These are phyloP conservation scores for Posidonia australis DNA, from an alignment of 106 monocot species.

Conservation along the genomic window DNA sequence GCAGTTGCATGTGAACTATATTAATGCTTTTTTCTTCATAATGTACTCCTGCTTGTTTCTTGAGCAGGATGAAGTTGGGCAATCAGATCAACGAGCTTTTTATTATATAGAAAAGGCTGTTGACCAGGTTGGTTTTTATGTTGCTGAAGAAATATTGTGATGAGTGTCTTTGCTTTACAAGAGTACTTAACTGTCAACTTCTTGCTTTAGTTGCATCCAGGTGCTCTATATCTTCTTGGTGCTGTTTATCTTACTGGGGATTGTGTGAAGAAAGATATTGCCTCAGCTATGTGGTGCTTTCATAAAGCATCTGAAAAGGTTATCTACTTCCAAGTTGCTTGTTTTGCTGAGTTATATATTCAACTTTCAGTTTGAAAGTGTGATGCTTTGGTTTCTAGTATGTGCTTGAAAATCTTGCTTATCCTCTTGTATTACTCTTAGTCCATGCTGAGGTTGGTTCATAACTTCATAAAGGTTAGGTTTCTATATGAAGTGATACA, in stretches of 20 bases:
- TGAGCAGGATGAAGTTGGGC: slow-evolving; percentile 58
- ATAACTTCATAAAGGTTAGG: not conserved
- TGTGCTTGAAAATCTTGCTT: not conserved
- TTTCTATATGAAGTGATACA: no score
- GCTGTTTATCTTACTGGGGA: slow-evolving; percentile 85
- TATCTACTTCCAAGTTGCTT: not conserved
- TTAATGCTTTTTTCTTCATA: not conserved
- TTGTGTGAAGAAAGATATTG: slow-evolving; percentile 76
- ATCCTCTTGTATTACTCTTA: not conserved
- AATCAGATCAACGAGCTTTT: slow-evolving; percentile 87
- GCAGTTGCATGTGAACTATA: not conserved
- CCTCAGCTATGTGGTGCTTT: slow-evolving; percentile 96
- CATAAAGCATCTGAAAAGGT: slow-evolving; percentile 93
- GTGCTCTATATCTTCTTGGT: slow-evolving; percentile 90
- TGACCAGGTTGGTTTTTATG: slow-evolving; percentile 52
- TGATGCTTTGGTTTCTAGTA: not conserved
- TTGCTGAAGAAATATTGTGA: not conserved
- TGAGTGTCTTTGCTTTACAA: not conserved
- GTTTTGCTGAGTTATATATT: no score
- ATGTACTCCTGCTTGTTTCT: not conserved
- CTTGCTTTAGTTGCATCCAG: slow-evolving; percentile 77
- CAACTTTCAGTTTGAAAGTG: not conserved
- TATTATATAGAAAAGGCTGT: slow-evolving; percentile 90
- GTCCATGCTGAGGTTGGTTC: no score
- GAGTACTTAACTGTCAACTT: not conserved